Conservation (phyloP, 2,329 filamentous ascomycete species). For the Stagonosporopsis vannaccii region DNA sequence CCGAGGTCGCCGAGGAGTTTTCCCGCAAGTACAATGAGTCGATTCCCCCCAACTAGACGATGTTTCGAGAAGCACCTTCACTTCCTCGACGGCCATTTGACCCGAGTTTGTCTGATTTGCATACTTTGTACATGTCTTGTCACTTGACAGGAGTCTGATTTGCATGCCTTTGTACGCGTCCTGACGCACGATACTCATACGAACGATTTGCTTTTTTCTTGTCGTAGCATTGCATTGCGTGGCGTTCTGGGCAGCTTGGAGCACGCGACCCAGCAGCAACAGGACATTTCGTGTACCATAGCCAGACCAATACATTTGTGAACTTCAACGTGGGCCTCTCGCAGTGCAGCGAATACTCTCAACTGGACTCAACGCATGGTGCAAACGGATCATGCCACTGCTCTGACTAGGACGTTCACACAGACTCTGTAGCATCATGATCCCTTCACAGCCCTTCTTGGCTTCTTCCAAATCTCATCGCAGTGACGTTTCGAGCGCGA, state of each 20-base stretch:
- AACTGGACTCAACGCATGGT: not conserved
- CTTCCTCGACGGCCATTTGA: not conserved
- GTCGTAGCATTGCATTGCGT: slow-evolving; percentile 26
- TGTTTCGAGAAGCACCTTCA: not conserved
- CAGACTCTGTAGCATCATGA: not conserved
- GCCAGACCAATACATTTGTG: slow-evolving; percentile 1
- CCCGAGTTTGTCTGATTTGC: not conserved
- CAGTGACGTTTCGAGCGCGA: not conserved
- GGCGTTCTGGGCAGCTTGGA: slow-evolving; percentile 21
- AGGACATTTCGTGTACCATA: slow-evolving; percentile 14
- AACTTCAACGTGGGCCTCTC: not conserved
- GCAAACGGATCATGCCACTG: no score
- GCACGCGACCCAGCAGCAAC: slow-evolving; percentile 5
- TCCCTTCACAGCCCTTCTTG: not conserved
- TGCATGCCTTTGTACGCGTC: not conserved
- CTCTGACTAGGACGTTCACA: no score
- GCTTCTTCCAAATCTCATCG: no score
- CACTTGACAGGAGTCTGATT: not conserved
- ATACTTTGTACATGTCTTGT: not conserved
- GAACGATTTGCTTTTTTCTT: not conserved
- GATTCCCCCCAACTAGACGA: slow-evolving; percentile 26
- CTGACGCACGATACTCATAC: not conserved
- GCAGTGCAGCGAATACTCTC: not conserved
- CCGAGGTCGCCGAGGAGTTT: slow-evolving; percentile 42
- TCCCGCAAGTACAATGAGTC: slow-evolving; percentile 39